Evolutionary conservation across 73 alveolate species (phyloP), one percentile per base, ranked within the genome.

Genomic region (Tetrahymena thermophila): DNA sequence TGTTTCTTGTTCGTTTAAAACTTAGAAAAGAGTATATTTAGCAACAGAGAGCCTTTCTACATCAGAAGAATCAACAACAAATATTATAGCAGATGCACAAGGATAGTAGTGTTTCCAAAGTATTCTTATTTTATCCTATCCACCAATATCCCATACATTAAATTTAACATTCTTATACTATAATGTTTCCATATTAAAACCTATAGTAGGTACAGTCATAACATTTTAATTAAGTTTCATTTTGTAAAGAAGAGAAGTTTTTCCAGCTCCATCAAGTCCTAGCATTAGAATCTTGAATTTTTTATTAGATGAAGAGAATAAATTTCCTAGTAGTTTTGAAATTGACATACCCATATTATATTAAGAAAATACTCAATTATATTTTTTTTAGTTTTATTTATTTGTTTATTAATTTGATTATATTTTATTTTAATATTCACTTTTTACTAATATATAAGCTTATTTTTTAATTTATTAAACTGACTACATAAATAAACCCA

Each of bases 231-330:
- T 97, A 4, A 98, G 98, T 94, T 96, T 96, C 94, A 99, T 94
- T 93, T 97, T 95, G 85, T 96, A 96, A 11, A 99, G 96, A 84
- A 99, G 96, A 19, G 99, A 97, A 55, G 99, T 98, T 97, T 99
- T 99, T 23, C 99, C 99, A 50, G 99, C 99, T 85, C 97, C 98
- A 94, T 99, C 99, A n/a, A 99, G 97, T 0, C 99, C 99, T 42
- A 99, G 95, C 58, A 99, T 94, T 14, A 71, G 37, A n/a, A 71
- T 71, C 40, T 71, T 71, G 8, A 11, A 71, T 71, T 71, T 71
- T 31, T 71, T 71, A 23, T 17, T 23, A 9, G 35, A 10, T 19
- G 89, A 71, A 31, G 89, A 71, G n/a, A 71, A 71, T n/a, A 71
- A 15, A 31, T 71, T 71, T n/a, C 40, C 37, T n/a, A 71, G 17